Conservation (phyloP, 2,329 filamentous ascomycete genomes). For the Colletotrichum karsti region DNA sequence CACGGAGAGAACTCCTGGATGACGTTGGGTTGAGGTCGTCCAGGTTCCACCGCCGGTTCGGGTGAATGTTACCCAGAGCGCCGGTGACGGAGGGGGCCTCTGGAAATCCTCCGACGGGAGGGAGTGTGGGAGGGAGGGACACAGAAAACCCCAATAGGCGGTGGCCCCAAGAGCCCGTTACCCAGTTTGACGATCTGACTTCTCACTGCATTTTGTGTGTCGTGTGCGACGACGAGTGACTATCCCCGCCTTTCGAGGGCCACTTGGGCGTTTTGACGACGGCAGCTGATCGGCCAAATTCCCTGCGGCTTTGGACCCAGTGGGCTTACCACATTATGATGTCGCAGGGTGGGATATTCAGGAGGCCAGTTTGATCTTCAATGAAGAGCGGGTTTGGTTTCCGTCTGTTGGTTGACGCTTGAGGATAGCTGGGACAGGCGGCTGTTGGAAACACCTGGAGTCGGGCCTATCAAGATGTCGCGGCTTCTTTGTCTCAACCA, state of each 20-base stretch:
- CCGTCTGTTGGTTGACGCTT: neutral
- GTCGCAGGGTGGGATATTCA: neutral
- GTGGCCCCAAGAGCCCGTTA: neutral
- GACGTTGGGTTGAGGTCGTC: slow-evolving; percentile 7
- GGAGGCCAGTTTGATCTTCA: neutral
- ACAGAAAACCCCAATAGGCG: neutral
- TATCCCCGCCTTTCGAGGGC: neutral
- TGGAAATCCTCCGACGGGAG: neutral
- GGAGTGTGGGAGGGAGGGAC: too few relatives aligned
- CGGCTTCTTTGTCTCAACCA: neutral
- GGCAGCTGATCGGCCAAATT: neutral
- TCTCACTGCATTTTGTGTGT: too few relatives aligned
- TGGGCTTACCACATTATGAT: neutral
- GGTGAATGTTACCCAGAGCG: slow-evolving; percentile 9
- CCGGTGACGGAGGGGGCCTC: slow-evolving; percentile 14
- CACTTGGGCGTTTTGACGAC: neutral
- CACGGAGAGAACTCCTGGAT: slow-evolving; percentile 3
- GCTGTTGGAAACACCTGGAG: neutral
- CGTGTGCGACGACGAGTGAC: neutral
- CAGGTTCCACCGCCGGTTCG: slow-evolving; percentile 21
- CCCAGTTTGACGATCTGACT: neutral
- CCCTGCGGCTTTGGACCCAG: neutral
- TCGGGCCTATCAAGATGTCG: neutral
- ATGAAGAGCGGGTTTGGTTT: neutral
- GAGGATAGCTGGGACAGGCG: neutral